Evolutionary conservation across 2,329 filamentous ascomycete species (phyloP).

Genomic region (Calonectria ilicicola): DNA sequence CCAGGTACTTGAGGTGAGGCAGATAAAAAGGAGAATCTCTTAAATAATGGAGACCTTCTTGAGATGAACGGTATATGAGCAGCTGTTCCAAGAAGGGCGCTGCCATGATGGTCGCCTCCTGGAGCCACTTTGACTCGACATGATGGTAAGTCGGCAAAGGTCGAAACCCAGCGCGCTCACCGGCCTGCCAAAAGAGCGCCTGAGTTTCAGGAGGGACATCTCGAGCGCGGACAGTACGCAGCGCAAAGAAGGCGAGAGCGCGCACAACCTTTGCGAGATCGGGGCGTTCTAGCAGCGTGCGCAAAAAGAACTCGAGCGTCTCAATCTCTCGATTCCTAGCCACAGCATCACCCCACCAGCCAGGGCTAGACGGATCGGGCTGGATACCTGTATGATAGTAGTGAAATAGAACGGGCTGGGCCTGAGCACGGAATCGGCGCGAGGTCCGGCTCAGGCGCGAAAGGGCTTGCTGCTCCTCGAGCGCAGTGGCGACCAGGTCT

Average conservation of each 20-base stretch:
- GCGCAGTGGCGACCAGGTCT: constrained; percentile 34
- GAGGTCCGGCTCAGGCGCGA: constrained; percentile 43
- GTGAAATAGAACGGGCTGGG: constrained; percentile 42
- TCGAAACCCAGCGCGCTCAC: constrained; percentile 41
- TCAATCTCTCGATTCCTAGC: constrained; percentile 31
- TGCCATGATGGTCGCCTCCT: constrained; percentile 44
- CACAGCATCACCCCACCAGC: constrained; percentile 27
- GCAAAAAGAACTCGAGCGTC: constrained; percentile 37
- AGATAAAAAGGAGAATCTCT: constrained; percentile 42
- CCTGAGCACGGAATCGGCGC: constrained; percentile 34
- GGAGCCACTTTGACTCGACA: constrained; percentile 43
- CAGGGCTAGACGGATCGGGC: constrained; percentile 23
- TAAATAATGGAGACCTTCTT: constrained; percentile 40
- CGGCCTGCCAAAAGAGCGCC: constrained; percentile 41
- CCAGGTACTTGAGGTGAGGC: constrained; percentile 44
- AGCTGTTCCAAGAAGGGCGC: constrained; percentile 42
- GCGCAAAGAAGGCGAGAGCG: constrained; percentile 40
- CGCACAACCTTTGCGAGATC: constrained; percentile 41
- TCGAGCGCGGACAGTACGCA: constrained; percentile 26
- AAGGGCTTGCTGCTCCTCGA: constrained; percentile 40
- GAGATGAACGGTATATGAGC: constrained; percentile 42
- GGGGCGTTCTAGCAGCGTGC: constrained; percentile 38
- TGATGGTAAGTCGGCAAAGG: constrained; percentile 36
- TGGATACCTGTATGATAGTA: constrained; percentile 40
- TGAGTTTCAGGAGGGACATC: constrained; percentile 33